A percentile compares a stretch with the other conserved stretches of the same genome.
These are phyloP conservation scores for Lactarius pseudohatsudake DNA, from an alignment of 768 basidiomycete species.

Conservation along the genomic window DNA sequence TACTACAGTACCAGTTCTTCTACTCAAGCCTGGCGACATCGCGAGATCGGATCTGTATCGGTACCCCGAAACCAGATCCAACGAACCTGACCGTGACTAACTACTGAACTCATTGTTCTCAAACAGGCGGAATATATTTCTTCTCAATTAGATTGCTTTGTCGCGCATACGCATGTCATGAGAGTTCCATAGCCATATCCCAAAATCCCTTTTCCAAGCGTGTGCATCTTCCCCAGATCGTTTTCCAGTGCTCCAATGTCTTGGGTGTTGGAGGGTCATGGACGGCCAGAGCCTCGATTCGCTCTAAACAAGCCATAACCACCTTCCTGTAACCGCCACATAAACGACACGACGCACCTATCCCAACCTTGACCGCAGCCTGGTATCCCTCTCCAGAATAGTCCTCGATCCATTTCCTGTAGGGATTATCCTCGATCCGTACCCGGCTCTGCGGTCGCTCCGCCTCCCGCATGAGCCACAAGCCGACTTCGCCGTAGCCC, in stretches of 20 bases:
- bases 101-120: too few species aligned
- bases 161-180: conserved; percentile 12
- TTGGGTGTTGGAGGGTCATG: conserved; percentile 60
- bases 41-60: too few species aligned
- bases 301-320: conserved; percentile 45
- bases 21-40: too few species aligned
- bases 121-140: background rate
- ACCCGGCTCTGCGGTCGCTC: conserved; percentile 51
- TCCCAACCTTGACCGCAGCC: conserved; percentile 64
- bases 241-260: conserved; percentile 62
- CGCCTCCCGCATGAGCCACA: conserved; percentile 70
- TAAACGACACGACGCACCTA: conserved; percentile 52
- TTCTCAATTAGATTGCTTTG: background rate
- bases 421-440: conserved; percentile 65
- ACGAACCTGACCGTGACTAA: background rate
- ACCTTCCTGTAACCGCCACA: conserved; percentile 8
- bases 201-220: conserved; percentile 83
- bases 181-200: conserved; percentile 57
- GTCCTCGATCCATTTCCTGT: conserved; percentile 74
- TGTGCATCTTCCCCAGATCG: conserved; percentile 76
- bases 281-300: conserved; percentile 66
- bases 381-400: conserved; percentile 76
- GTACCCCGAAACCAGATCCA: background rate
- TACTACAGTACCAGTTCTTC: too few species aligned
- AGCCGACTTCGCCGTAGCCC: conserved; percentile 90